Evolutionary conservation across 1,284 basidiomycete species (phyloP), one percentile per base, ranked within the genome.

Genomic region (Cystobasidium pallidum): DNA sequence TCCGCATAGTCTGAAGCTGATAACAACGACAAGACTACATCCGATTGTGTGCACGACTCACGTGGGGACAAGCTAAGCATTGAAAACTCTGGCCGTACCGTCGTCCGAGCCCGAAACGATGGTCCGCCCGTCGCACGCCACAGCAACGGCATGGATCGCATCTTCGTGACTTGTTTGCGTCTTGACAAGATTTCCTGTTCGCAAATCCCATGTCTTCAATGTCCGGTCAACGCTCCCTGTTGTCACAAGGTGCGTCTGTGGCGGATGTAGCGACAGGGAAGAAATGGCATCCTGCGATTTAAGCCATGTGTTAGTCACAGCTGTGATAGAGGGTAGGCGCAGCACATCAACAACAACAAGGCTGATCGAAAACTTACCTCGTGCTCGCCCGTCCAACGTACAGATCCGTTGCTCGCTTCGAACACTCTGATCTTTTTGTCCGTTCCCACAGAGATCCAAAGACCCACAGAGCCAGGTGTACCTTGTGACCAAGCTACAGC

Each of bases 391-490:
- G 91, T 91, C 26, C 88, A 86, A 71, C 94, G 86, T 59, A 93
- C 81, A 73, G 90, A 86, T 84, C 90, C 91, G 15, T 91, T 92
- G 58, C 86, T 86, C 47, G 95, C 84, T 82, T 99, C 95, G 93
- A 94, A 98, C 52, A 97, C 88, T 78, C 91, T 92, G 30, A 89
- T 90, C 80, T 91, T 94, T 0, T 94, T 94, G 80, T 99, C 96
- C 10, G 94, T 98, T 1, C 87, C 93, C 8, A 91, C 94, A 0
- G 91, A 94, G 0, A 94, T 88, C 32, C 73, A 74, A 10, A 74
- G 62, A 30, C 73, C 73, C 11, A 34, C 68, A 32, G 45, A 52
- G 74, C 39, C 79, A 57, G 80, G 84, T 13, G 81, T 85, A 49
- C 77, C 87, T 86, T 30, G 88, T 81, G 61, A 95, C 82, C 97